Percentiles rank a stretch among this genome's conserved stretches.
phyloP scores from a whole-genome alignment of 2,329 filamentous ascomycete genomes.

The Penicillium decumbens region DNA sequence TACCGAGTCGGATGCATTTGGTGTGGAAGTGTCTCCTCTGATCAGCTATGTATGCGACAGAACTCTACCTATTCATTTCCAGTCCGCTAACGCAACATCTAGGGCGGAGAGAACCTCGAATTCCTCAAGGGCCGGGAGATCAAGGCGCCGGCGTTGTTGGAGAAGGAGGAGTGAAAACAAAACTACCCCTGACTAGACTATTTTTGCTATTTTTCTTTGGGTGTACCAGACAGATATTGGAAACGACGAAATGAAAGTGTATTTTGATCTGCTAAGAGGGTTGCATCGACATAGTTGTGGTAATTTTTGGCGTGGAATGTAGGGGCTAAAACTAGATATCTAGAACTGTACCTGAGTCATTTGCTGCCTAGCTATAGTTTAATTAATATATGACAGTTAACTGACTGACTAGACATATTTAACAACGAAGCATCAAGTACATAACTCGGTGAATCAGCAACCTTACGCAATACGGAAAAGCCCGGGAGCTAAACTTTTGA shows the following conservation, averaged over 20 bases:
- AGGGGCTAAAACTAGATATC: slow-evolving; percentile 1
- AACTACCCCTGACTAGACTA: not conserved
- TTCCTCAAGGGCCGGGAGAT: slow-evolving; percentile 57
- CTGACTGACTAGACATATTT: too few relatives aligned
- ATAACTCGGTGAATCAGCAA: slow-evolving; percentile 13
- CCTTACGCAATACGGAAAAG: slow-evolving; percentile 41
- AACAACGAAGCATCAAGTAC: not conserved
- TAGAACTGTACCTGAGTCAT: too few relatives aligned
- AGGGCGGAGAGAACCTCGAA: slow-evolving; percentile 60
- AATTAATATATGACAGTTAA: not conserved
- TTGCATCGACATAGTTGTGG: slow-evolving; percentile 11
- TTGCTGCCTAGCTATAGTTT: not conserved
- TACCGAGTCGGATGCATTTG: slow-evolving; percentile 57
- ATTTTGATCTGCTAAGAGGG: slow-evolving; percentile 3
- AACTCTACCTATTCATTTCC: not conserved
- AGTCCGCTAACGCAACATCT: slow-evolving; percentile 6
- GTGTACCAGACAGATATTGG: slow-evolving; percentile 7
- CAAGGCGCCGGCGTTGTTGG: slow-evolving; percentile 61
- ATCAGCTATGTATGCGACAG: slow-evolving; percentile 81
- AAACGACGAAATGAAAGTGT: slow-evolving; percentile 23
- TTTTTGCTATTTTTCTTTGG: not conserved
- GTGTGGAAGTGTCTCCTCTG: slow-evolving; percentile 85
- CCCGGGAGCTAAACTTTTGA: slow-evolving; percentile 36
- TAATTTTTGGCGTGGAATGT: slow-evolving; percentile 11
- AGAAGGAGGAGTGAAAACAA: slow-evolving; percentile 49